phyloP scores from a whole-genome alignment of 225 moss, liverwort and hornwort genomes.

The Bryum argenteum region DNA sequence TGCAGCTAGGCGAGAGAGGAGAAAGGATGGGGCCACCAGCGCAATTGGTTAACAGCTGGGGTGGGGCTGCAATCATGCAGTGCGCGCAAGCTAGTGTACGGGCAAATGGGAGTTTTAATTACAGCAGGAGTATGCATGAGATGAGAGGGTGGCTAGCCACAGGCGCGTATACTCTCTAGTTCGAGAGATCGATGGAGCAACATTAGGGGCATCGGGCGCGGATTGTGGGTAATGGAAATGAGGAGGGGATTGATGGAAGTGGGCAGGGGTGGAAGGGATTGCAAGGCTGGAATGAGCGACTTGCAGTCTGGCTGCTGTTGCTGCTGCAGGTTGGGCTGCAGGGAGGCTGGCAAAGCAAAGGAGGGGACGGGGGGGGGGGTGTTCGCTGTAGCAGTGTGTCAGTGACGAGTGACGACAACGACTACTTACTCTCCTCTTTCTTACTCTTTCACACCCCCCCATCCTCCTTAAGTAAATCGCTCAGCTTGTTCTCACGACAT shows the following conservation, averaged over 20 bases:
- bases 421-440: not conserved
- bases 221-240: too few species aligned
- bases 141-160: too few species aligned
- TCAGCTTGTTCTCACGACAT: too few species aligned
- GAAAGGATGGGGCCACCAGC: constrained; percentile 11
- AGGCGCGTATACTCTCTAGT: too few species aligned
- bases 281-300: constrained; percentile 23
- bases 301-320: not conserved
- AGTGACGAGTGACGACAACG: not conserved
- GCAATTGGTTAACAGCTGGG: constrained; percentile 14
- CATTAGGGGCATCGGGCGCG: too few species aligned
- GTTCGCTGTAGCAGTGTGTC: not conserved
- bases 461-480: too few species aligned
- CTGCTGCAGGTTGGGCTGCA: not conserved
- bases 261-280: constrained; percentile 22
- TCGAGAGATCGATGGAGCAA: not conserved
- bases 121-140: not conserved
- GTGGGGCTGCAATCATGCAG: constrained; percentile 37
- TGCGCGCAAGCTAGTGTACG: not conserved
- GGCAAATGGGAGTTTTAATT: not conserved
- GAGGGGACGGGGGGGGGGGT: not conserved
- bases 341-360: not conserved
- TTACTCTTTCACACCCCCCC: not conserved
- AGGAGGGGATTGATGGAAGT: not conserved
- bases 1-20: constrained; percentile 10